Base-by-base conservation (phyloP, 2,329 filamentous ascomycete genomes). In the Leptodontidium sp. region DNA sequence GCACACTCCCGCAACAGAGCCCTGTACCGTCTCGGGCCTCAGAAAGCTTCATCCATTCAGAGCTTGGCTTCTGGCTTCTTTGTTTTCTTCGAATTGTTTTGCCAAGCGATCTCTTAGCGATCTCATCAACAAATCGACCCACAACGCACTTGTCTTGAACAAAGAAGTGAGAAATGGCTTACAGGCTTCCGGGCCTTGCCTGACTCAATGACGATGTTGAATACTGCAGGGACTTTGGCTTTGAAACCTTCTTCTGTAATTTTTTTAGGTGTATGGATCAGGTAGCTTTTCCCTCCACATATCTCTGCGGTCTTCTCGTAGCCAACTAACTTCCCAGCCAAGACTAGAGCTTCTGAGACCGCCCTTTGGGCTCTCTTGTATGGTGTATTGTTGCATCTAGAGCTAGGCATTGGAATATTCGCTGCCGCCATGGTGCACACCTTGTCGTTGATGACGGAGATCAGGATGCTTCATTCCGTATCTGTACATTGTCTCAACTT, bases 381-480 rank as follows among this genome's bases (percentile, higher is more conserved):
- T 72, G 64, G 70, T 84, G 57, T 81, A 81, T 64, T 77, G 74
- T 65, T 84, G 84, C 67, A 83, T 78, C 32, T 77, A 70, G n/a
- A 80, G 74, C 81, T 83, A 87, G 8, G 80, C 78, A 43, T 82
- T 79, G 24, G 79, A 77, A 17, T 79, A 74, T 32, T 71, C 66
- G 49, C 73, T 75, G 64, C 84, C 82, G 2, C 83, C 83, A 63
- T 84, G 81, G 75, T 84, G 85, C 29, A 85, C 82, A 4, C 83
- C 0, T 84, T 82, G 72, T 88, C 88, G 71, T 88, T 87, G 66
- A 87, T 81, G 1, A 88, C 84, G 73, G 86, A 84, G 65, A 88
- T 84, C 52, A 87, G 74, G 4, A 86, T 79, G 53, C 21, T 86
- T 84, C 79, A 87, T 87, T 11, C 82, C 78, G 71, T 86, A 85